Base-by-base conservation (phyloP, 768 basidiomycete species). In the Tylopilus vinaceipallidus region DNA sequence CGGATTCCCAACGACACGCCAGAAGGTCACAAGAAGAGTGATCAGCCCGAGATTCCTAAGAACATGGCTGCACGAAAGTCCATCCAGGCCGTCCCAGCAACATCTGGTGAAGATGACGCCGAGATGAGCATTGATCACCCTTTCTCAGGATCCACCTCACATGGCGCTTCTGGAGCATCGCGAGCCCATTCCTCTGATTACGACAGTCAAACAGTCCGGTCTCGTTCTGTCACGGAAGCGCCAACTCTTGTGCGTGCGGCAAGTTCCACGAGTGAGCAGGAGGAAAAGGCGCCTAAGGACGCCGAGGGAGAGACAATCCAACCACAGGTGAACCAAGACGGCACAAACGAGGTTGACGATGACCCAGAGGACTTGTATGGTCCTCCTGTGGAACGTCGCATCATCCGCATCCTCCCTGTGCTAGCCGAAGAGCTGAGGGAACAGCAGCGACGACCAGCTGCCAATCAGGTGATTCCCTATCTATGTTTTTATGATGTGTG, bases 331-430 rank as follows among this genome's bases (percentile, higher is more conserved):
- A 30, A 17, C 10, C 41, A 54, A 14, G 46, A 36, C 2, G 35
- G 26, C 37, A 38, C 19, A 19, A 20, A 43, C 22, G 54, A 45
- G n/a, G 38, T 26, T 16, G 42, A 56, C 10, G 59, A 65, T 35
- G 61, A 65, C 30, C 50, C 58, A 12, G 63, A 65, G 22, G 63
- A 65, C 44, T 39, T 65, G 42, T 65, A 65, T 13, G 63, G 63
- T 17, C 63, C 63, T 24, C 63, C 59, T 2, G 59, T 63, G 16
- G 58, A 63, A 22, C 63, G 56, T 26, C 58, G 49, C 9, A 45
- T 65, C 8, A 46, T 65, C 45, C 63, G 63, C 10, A 58, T 65
- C 13, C 58, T 63, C 29, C 64, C 63, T 38, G 52, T 61, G 1
- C 33, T 65, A 1, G 61, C 59, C 13, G 55, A 65, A 32, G 63